Evolutionary conservation across 2,329 filamentous ascomycete species (phyloP).

Genomic region (Aspergillus thermomutatus): DNA sequence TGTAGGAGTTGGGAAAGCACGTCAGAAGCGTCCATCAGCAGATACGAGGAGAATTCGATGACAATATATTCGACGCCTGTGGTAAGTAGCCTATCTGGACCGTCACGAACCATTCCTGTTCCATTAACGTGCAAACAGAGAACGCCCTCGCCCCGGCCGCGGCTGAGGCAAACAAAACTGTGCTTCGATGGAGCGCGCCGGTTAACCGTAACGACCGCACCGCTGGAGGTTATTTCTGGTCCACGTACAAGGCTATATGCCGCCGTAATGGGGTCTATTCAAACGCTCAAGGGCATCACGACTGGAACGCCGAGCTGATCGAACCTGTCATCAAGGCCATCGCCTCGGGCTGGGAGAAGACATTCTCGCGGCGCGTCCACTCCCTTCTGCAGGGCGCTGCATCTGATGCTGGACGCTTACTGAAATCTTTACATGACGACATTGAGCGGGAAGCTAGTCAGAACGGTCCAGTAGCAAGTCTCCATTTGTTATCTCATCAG

Average conservation of each 20-base stretch:
- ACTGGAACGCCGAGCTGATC: not conserved
- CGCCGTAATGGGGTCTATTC: constrained; percentile 47
- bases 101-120: not conserved
- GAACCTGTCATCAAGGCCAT: not conserved
- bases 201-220: constrained; percentile 12
- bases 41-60: not conserved
- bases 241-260: constrained; percentile 57
- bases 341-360: not conserved
- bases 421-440: not conserved
- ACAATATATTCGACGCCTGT: not conserved
- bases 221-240: constrained; percentile 48
- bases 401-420: not conserved
- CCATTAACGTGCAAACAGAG: not conserved
- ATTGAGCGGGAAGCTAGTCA: not conserved
- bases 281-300: not conserved
- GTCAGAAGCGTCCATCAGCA: not conserved
- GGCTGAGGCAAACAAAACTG: constrained; percentile 23
- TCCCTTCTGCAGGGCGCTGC: not conserved
- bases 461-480: not conserved
- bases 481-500: not conserved
- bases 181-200: constrained; percentile 38
- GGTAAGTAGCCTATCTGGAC: constrained; percentile 1
- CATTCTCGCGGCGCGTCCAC: not conserved
- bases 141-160: not conserved
- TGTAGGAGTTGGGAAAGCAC: not conserved